Base-by-base conservation (phyloP, 2,329 filamentous ascomycete species). In the Cladosporium sp. region DNA sequence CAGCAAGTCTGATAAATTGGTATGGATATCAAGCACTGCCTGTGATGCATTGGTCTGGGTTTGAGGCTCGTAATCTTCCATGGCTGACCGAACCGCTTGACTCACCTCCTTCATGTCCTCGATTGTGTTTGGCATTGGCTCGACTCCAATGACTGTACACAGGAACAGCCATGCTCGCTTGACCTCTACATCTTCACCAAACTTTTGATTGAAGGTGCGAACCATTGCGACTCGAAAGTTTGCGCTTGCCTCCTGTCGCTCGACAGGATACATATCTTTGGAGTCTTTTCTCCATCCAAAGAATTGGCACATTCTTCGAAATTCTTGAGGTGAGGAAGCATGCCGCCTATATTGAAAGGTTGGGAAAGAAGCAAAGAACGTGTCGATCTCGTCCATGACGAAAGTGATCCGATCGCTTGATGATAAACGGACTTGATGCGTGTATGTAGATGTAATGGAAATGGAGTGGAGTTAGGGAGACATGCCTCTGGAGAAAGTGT, bases 1-100 rank as follows among this genome's bases (percentile, higher is more conserved):
- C 16, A 64, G 61, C 36, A 64, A 36, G 43, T 64, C 51, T 21
- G 21, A 64, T 32, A 64, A 36, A 48, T 63, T 63, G 48, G 57
- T 49, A 46, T 63, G 48, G 21, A 28, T 63, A 21, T 26, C 25
- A 7, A 56, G 49, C 18, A 63, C 60, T 30, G 48, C 32, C 60
- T 63, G 54, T 56, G 26, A 54, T 54, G 28, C 10, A 18, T 63
- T 63, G 26, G 48, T 34, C 18, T 54, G 4, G 43, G 28, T 56
- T 53, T 16, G 34, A 63, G 48, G 57, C 26, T 32, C 36, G 28
- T 36, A 43, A 26, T 30, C 26, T 48, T 10, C 43, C 43, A 23
- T 23, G 43, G 11, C 43, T 18, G 43, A 46, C 18, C 10, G 8
- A 46, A 54, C 13, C 18, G 32, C 30, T 34, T 28, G 16, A 16